phyloP scores from a whole-genome alignment of 257 asterid genomes.

The Solanum piurae region DNA sequence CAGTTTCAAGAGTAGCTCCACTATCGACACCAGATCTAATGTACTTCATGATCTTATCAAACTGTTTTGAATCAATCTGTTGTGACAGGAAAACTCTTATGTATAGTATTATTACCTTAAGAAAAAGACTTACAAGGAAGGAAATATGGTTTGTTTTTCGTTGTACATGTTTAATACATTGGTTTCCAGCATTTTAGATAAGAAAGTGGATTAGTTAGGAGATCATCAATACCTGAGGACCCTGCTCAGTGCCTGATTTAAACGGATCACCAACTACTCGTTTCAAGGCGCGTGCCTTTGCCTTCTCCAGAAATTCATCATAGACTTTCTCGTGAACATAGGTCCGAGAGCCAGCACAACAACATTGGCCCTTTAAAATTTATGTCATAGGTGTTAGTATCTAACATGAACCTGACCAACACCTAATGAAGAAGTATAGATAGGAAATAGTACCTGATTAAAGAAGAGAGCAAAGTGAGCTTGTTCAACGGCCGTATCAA shows the following conservation, averaged over 20 bases:
- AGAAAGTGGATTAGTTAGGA: not conserved
- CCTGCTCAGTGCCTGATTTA: constrained; percentile 74
- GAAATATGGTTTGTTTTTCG: not conserved
- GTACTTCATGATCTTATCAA: constrained; percentile 59
- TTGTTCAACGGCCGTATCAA: constrained; percentile 80
- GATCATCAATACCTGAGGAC: constrained; percentile 69
- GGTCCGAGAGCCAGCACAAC: constrained; percentile 93
- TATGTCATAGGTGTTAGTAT: not conserved
- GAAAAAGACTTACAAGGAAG: not conserved
- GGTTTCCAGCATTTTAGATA: not conserved
- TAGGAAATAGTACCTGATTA: constrained; percentile 56
- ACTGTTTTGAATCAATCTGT: constrained; percentile 69
- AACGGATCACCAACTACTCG: constrained; percentile 96
- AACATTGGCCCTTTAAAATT: constrained; percentile 78
- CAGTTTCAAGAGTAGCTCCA: constrained; percentile 89
- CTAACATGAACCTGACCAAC: not conserved
- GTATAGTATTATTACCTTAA: constrained; percentile 5
- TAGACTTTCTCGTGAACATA: constrained; percentile 79
- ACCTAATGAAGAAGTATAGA: not conserved
- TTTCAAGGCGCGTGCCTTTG: constrained; percentile 57
- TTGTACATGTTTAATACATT: not conserved
- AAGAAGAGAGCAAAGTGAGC: constrained; percentile 91
- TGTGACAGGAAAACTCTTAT: not conserved
- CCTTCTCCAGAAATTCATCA: constrained; percentile 80
- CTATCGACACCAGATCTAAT: constrained; percentile 50